Conservation (phyloP, 306 rosid species). For the Prunus mira region DNA sequence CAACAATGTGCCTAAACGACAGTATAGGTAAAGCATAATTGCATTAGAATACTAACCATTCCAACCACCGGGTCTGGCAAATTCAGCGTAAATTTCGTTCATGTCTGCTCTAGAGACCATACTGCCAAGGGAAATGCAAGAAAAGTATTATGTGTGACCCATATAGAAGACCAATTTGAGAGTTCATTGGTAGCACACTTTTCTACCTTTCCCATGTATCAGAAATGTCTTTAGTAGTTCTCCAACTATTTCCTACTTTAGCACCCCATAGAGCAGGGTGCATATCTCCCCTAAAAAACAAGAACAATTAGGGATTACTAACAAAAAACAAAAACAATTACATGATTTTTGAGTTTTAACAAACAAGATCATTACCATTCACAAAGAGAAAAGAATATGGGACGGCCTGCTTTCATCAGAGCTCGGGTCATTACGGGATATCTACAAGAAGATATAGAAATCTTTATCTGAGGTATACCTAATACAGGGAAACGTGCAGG, state of each 20-base stretch:
- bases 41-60: constrained; percentile 52
- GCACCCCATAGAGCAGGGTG: constrained; percentile 94
- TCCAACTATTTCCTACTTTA: constrained; percentile 92
- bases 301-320: neutral
- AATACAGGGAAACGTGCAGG: neutral
- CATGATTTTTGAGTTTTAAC: neutral
- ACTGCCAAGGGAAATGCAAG: constrained; percentile 41
- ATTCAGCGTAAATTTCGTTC: constrained; percentile 77
- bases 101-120: constrained; percentile 79
- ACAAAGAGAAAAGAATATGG: constrained; percentile 87
- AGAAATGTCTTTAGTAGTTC: constrained; percentile 78
- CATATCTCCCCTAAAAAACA: constrained; percentile 74
- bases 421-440: constrained; percentile 92
- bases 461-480: neutral
- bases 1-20: neutral
- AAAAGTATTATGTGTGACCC: neutral
- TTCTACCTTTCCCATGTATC: constrained; percentile 85
- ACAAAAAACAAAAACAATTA: neutral
- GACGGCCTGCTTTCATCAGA: constrained; percentile 74
- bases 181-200: neutral
- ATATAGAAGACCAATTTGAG: neutral
- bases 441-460: constrained; percentile 31
- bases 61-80: constrained; percentile 96
- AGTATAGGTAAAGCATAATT: neutral
- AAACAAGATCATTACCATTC: constrained; percentile 61